These are phyloP conservation scores for Pelargonium nanum DNA, from an alignment of 345 rosid species.

Conservation along the genomic window DNA sequence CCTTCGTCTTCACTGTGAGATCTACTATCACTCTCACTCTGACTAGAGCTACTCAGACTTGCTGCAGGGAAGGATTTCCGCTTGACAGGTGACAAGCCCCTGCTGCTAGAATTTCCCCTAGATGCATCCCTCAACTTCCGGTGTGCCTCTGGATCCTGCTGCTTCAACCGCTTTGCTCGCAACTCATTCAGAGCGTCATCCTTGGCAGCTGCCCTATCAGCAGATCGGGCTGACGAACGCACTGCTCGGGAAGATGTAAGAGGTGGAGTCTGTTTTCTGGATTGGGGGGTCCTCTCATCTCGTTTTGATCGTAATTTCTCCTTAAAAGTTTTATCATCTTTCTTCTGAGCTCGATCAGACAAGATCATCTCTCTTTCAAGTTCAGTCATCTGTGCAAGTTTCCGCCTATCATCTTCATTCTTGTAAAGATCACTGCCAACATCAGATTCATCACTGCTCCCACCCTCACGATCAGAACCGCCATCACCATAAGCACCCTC, in stretches of 20 bases:
- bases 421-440: conserved; percentile 87
- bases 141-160: conserved; percentile 85
- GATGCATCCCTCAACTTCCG: conserved; percentile 70
- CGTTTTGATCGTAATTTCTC: conserved; percentile 73
- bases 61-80: conserved; percentile 46
- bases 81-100: conserved; percentile 62
- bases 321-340: conserved; percentile 73
- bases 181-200: conserved; percentile 82
- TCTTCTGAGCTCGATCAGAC: conserved; percentile 81
- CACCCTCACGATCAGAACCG: conserved; percentile 55
- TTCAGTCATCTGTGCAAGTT: conserved; percentile 73
- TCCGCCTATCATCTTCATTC: conserved; percentile 67
- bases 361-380: conserved; percentile 89
- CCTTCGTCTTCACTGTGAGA: conserved; percentile 86
- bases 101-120: conserved; percentile 46
- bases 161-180: conserved; percentile 85
- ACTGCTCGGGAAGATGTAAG: conserved; percentile 55
- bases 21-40: conserved; percentile 75
- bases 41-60: conserved; percentile 74
- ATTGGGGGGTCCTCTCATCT: conserved; percentile 53
- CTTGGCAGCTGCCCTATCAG: conserved; percentile 91
- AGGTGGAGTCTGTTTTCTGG: conserved; percentile 57
- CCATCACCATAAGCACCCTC: conserved; percentile 54
- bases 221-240: conserved; percentile 79
- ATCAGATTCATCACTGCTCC: conserved; percentile 76